These are phyloP conservation scores for Diversispora eburnea DNA, from an alignment of 192 early-diverging fungal genomes.

Conservation along the genomic window DNA sequence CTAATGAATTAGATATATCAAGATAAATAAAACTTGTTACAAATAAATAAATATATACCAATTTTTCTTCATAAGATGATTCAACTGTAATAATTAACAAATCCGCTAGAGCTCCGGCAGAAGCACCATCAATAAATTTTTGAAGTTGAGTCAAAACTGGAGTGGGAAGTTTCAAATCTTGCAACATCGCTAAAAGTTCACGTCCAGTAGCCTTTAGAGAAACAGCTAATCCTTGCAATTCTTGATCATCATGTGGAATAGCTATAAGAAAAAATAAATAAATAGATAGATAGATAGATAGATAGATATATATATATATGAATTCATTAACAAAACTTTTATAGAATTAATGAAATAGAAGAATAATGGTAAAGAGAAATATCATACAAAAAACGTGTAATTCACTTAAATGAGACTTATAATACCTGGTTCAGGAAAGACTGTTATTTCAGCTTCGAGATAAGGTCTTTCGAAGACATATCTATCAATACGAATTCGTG, in stretches of 20 bases:
- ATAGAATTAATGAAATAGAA: too few species aligned
- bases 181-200: conserved; percentile 49
- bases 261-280: conserved; percentile 15
- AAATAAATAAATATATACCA: conserved; percentile 23
- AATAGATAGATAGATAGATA: too few species aligned
- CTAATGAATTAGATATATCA: background rate
- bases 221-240: conserved; percentile 49
- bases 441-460: conserved; percentile 51
- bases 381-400: too few species aligned
- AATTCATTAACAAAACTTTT: too few species aligned
- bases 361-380: too few species aligned
- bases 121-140: conserved; percentile 58
- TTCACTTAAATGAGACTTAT: background rate
- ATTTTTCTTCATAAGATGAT: conserved; percentile 64
- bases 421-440: conserved; percentile 38
- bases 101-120: conserved; percentile 61
- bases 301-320: too few species aligned
- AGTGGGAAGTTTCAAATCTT: conserved; percentile 64
- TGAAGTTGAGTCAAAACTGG: conserved; percentile 58
- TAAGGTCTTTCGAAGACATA: conserved; percentile 45
- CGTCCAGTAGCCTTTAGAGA: conserved; percentile 50
- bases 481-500: conserved; percentile 55
- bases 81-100: conserved; percentile 71
- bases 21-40: too few species aligned
- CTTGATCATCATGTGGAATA: conserved; percentile 49